A percentile compares a stretch with the other conserved stretches of the same genome.
Conservation (phyloP, 371 early-diverging fungal genomes). For the Saksenaea vasiformis region DNA sequence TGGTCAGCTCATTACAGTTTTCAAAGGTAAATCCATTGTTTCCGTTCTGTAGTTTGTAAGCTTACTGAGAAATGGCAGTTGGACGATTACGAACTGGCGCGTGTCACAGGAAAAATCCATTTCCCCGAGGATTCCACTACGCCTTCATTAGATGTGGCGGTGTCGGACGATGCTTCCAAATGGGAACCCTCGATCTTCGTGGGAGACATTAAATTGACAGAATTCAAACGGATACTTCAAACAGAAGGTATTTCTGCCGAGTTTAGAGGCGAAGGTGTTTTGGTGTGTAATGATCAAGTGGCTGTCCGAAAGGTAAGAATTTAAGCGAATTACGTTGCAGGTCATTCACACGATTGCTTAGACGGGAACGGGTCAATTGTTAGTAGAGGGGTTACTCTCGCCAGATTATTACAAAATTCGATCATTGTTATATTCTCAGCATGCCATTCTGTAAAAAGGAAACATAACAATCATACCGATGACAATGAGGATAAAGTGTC, state of each 20-base stretch:
- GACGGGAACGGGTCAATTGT: constrained; percentile 56
- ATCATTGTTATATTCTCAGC: constrained; percentile 61
- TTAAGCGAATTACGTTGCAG: neutral
- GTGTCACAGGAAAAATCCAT: constrained; percentile 72
- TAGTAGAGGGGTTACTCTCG: constrained; percentile 61
- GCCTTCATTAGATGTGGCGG: constrained; percentile 78
- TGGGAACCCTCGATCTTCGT: constrained; percentile 77
- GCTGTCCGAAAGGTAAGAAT: constrained; percentile 67
- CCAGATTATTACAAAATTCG: constrained; percentile 66
- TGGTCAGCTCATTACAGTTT: constrained; percentile 78
- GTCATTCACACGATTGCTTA: constrained; percentile 10
- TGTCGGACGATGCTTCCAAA: constrained; percentile 32
- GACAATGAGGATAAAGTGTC: neutral
- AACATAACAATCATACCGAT: neutral
- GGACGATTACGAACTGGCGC: constrained; percentile 78
- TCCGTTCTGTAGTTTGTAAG: neutral
- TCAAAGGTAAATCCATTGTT: constrained; percentile 54
- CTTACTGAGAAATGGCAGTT: constrained; percentile 32
- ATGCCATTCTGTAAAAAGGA: constrained; percentile 57
- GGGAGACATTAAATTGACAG: constrained; percentile 85
- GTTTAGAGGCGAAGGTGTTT: constrained; percentile 82
- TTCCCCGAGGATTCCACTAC: constrained; percentile 67
- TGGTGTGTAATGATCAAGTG: constrained; percentile 82
- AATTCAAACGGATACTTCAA: constrained; percentile 73
- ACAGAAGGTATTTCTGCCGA: constrained; percentile 78